Evolutionary conservation across 495 filamentous ascomycete genomes (phyloP).

Genomic region (Lophiostoma macrostomum): DNA sequence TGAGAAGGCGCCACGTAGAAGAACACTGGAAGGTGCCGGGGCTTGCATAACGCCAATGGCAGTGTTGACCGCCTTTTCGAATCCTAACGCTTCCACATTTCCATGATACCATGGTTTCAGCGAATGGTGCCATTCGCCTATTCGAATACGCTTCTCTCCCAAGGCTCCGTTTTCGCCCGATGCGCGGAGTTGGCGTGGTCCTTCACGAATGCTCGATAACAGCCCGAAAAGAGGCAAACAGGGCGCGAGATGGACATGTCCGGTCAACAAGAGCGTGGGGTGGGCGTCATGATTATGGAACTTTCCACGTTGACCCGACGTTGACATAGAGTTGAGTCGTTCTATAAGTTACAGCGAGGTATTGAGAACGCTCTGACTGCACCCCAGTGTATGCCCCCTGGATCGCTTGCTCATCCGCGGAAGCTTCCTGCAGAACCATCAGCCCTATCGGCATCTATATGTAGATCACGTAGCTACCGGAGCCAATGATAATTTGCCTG

Average conservation of each 20-base stretch:
- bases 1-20: too few relatives aligned
- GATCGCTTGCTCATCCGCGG: background rate
- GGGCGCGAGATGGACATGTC: background rate
- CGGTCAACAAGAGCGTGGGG: constrained; percentile 3
- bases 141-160: too few relatives aligned
- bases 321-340: constrained; percentile 18
- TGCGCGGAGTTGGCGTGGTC: background rate
- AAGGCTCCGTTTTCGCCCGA: background rate
- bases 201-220: background rate
- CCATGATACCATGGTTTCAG: too few relatives aligned
- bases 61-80: too few relatives aligned
- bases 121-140: too few relatives aligned
- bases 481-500: constrained; percentile 2
- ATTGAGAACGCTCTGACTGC: constrained; percentile 19
- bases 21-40: too few relatives aligned
- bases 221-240: constrained; percentile 4
- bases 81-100: too few relatives aligned
- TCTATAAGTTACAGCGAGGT: constrained; percentile 15
- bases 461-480: background rate
- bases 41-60: too few relatives aligned
- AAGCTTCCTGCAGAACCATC: constrained; percentile 7
- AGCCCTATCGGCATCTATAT: constrained; percentile 8
- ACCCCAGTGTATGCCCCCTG: background rate
- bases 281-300: background rate
- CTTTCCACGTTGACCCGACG: too few relatives aligned